Evolutionary conservation across 768 basidiomycete genomes (phyloP).

Genomic region (Coprinellus aureogranulatus): DNA sequence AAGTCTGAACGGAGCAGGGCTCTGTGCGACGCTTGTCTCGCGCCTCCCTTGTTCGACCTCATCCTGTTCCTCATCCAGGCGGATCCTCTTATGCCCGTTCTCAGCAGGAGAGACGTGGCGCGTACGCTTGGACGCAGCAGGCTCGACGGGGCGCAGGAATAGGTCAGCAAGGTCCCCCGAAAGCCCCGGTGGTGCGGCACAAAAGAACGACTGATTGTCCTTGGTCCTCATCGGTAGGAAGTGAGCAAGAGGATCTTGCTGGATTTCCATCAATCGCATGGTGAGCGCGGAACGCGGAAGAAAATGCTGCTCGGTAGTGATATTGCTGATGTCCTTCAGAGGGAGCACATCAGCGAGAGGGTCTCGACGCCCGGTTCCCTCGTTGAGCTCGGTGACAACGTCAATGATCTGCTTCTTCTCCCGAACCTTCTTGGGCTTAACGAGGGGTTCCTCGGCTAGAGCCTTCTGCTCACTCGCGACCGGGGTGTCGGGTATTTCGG

Average conservation of each 20-base stretch:
- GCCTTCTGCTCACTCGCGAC: slow-evolving; percentile 59
- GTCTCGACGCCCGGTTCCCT: slow-evolving; percentile 61
- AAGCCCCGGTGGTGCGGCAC: slow-evolving; percentile 80
- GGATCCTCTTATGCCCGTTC: slow-evolving; percentile 57
- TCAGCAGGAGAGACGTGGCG: slow-evolving; percentile 57
- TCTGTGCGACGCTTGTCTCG: slow-evolving; percentile 61
- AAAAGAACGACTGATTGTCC: slow-evolving; percentile 71
- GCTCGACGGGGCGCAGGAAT: slow-evolving; percentile 74
- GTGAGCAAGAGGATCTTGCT: slow-evolving; percentile 78
- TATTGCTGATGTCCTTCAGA: slow-evolving; percentile 61
- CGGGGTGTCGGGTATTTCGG: slow-evolving; percentile 74
- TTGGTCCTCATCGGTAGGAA: slow-evolving; percentile 83
- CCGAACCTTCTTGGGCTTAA: slow-evolving; percentile 40
- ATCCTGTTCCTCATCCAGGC: slow-evolving; percentile 54
- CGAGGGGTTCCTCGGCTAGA: slow-evolving; percentile 42
- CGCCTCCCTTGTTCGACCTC: slow-evolving; percentile 73
- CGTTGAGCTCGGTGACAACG: slow-evolving; percentile 79
- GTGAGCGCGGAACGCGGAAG: slow-evolving; percentile 82
- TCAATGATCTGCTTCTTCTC: slow-evolving; percentile 91
- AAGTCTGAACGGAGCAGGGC: slow-evolving; percentile 50
- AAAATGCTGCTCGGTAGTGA: slow-evolving; percentile 77
- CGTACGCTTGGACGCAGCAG: slow-evolving; percentile 49
- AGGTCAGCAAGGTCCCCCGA: slow-evolving; percentile 78
- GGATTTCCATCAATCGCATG: slow-evolving; percentile 83
- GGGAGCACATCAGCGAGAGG: slow-evolving; percentile 53